These are phyloP conservation scores for Tricholoma bakamatsutake DNA, from an alignment of 768 basidiomycete species.

Conservation along the genomic window DNA sequence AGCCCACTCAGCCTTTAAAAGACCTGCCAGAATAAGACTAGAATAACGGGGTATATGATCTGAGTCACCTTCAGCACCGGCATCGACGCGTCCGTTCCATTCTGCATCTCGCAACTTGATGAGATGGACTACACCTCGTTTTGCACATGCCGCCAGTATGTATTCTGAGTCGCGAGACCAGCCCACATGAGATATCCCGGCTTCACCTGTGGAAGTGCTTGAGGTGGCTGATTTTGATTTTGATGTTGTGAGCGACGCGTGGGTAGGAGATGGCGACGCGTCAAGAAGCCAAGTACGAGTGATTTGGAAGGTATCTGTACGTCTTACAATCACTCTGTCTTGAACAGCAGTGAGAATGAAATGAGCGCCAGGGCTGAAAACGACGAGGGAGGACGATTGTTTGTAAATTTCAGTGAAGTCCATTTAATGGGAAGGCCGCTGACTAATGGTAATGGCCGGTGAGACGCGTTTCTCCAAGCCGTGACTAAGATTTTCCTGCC, in stretches of 20 bases:
- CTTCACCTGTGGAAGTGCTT: slow-evolving; percentile 20
- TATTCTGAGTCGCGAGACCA: slow-evolving; percentile 92
- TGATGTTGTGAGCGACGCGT: slow-evolving; percentile 33
- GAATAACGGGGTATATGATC: not conserved
- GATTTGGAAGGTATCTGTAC: slow-evolving; percentile 79
- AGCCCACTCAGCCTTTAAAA: slow-evolving; percentile 87
- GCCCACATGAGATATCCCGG: slow-evolving; percentile 64
- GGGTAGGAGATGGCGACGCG: slow-evolving; percentile 45
- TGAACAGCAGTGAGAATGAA: slow-evolving; percentile 78
- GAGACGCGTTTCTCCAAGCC: not conserved
- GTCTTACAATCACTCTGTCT: slow-evolving; percentile 77
- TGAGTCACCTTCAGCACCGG: slow-evolving; percentile 61
- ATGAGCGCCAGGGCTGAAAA: slow-evolving; percentile 83
- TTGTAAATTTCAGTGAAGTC: slow-evolving; percentile 86
- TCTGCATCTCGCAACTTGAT: slow-evolving; percentile 76
- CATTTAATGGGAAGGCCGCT: slow-evolving; percentile 33
- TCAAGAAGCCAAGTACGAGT: slow-evolving; percentile 74
- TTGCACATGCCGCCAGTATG: slow-evolving; percentile 75
- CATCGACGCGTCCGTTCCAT: slow-evolving; percentile 73
- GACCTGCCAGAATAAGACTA: slow-evolving; percentile 33
- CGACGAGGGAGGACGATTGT: slow-evolving; percentile 62
- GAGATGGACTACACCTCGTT: slow-evolving; percentile 64
- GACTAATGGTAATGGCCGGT: not conserved
- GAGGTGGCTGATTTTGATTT: slow-evolving; percentile 24
- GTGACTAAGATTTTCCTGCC: not conserved